Percentiles rank a stretch among this genome's conserved stretches.
phyloP scores from a whole-genome alignment of 164 flowering plant species.

The Vitis rotundifolia region DNA sequence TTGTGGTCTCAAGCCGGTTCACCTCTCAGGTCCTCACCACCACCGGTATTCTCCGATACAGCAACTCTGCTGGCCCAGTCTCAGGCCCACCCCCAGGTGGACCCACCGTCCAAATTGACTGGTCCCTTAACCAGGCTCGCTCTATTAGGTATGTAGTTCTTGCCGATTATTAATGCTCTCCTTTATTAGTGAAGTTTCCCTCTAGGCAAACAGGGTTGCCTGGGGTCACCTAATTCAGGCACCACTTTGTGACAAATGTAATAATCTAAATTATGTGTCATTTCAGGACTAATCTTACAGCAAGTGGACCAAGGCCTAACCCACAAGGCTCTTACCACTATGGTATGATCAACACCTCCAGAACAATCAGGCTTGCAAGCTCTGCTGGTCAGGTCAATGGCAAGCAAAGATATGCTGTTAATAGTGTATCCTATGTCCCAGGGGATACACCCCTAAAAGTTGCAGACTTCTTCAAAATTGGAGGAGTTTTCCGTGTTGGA shows the following conservation, averaged over 20 bases:
- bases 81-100: slow-evolving; percentile 80
- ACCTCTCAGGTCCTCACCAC: slow-evolving; percentile 51
- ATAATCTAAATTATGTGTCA: neutral
- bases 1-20: slow-evolving; percentile 72
- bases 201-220: neutral
- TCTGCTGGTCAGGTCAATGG: slow-evolving; percentile 67
- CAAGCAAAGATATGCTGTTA: slow-evolving; percentile 79
- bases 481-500: slow-evolving; percentile 66
- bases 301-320: slow-evolving; percentile 94
- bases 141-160: slow-evolving; percentile 52
- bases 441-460: slow-evolving; percentile 81
- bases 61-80: slow-evolving; percentile 54
- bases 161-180: too few species aligned
- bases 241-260: too few species aligned
- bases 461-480: slow-evolving; percentile 74
- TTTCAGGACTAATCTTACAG: slow-evolving; percentile 80
- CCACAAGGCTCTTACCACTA: slow-evolving; percentile 97
- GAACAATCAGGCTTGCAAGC: slow-evolving; percentile 61
- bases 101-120: slow-evolving; percentile 76
- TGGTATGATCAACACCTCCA: slow-evolving; percentile 64
- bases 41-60: slow-evolving; percentile 63
- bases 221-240: too few species aligned
- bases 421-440: slow-evolving; percentile 75
- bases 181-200: neutral
- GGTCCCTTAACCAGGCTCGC: slow-evolving; percentile 90